Base-by-base conservation (phyloP, 176 grass and related monocot species). In the Paspalum notatum region DNA sequence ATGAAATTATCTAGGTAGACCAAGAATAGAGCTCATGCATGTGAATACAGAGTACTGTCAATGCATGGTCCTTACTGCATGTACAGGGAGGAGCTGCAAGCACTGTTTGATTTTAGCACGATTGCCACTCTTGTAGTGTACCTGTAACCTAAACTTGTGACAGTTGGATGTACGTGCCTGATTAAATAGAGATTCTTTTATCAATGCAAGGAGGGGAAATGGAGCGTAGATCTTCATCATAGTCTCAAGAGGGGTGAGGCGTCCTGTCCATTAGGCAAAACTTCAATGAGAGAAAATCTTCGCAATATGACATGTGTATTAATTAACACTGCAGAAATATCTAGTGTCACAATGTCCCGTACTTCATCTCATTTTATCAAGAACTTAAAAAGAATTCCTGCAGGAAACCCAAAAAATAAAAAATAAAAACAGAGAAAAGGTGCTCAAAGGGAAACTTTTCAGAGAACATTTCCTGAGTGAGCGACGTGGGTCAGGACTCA, bases 391-490 rank as follows among this genome's bases (percentile, higher is more conserved):
- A 12, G 13, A 58, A 74, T 89, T 32, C 32, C 64, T 45, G 80
- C 44, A 65, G 25, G 40, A 67, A 44, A n/a, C 63, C 2, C 45
- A 80, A 21, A 56, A 4, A 56, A 83, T 51, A 61, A 46, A 80
- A 84, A 66, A 70, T 49, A 85, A 77, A 39, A 82, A 68, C 17
- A 54, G 58, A 80, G 88, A 60, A 83, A 87, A 80, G 54, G 82
- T 40, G 46, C 43, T 73, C 46, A 85, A 87, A 82, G 59, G 58
- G 78, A 85, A 85, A 68, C 82, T 91, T 88, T 85, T 66, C 82
- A 87, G 89, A 78, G 85, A 91, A 87, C 85, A 85, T 77, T 84
- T 91, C 71, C 77, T 25, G 52, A 59, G 63, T 18, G 75, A 89
- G 78, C 40, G 54, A 37, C 3, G 57, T 89, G 77, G 87, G 89